These are phyloP conservation scores for Trichomonas vaginalis DNA, from an alignment of 208 protist genomes.

Conservation along the genomic window DNA sequence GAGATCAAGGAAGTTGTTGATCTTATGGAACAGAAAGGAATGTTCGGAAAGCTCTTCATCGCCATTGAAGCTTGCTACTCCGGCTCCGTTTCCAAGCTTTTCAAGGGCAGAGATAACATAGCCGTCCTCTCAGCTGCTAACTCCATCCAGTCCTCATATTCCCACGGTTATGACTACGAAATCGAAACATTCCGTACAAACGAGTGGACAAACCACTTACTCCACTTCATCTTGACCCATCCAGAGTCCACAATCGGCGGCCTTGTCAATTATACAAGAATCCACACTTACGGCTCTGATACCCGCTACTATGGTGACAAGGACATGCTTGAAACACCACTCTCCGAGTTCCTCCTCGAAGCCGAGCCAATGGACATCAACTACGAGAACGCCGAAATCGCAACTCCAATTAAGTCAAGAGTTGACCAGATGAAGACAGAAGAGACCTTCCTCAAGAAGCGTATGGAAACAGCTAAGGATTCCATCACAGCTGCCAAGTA, in stretches of 20 bases:
- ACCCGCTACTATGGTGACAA: background rate
- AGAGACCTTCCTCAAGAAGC: background rate
- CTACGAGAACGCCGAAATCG: background rate
- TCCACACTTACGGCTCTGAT: background rate
- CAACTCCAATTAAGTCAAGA: background rate
- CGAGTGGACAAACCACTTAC: background rate
- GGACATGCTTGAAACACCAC: background rate
- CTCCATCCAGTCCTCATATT: background rate
- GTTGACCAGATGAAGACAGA: background rate
- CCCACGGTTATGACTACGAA: background rate
- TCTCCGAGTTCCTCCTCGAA: background rate
- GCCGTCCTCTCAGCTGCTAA: background rate
- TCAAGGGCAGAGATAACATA: background rate
- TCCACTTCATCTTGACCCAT: background rate
- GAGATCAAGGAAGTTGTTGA: background rate
- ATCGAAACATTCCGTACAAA: background rate
- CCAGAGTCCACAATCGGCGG: background rate
- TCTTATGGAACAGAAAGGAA: background rate
- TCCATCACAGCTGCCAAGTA: background rate
- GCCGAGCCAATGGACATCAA: background rate
- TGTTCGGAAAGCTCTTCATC: background rate
- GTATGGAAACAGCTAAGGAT: background rate
- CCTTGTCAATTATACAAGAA: background rate
- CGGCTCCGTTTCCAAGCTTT: background rate
- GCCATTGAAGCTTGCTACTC: background rate